These are phyloP conservation scores for Quercus parvula DNA, from an alignment of 306 rosid genomes.

Conservation along the genomic window DNA sequence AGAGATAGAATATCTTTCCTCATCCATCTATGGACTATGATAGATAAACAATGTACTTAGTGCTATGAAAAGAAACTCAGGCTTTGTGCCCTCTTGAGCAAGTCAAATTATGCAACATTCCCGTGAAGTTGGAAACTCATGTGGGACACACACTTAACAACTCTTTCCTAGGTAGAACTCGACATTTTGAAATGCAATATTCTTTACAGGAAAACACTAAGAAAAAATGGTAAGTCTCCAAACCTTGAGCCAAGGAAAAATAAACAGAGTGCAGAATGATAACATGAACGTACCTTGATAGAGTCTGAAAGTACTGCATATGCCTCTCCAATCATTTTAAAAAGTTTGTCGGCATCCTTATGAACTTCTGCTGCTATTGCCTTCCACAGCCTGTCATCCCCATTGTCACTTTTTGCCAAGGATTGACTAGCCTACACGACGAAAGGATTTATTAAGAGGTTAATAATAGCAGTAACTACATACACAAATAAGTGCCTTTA, in stretches of 20 bases:
- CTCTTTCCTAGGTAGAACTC: background rate
- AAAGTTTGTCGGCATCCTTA: constrained; percentile 75
- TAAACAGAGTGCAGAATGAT: background rate
- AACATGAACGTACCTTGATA: constrained; percentile 49
- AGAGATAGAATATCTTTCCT: background rate
- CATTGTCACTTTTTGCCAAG: constrained; percentile 72
- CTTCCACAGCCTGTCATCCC: constrained; percentile 77
- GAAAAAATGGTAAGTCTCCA: background rate
- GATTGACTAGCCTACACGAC: constrained; percentile 74
- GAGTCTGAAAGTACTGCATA: constrained; percentile 83
- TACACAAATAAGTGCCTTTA: constrained; percentile 8
- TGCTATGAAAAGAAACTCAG: background rate
- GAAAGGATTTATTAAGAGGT: constrained; percentile 24
- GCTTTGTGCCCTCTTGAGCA: background rate
- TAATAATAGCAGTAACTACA: constrained; percentile 3
- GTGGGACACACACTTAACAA: background rate
- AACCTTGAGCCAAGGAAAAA: background rate
- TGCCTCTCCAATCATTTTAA: constrained; percentile 89
- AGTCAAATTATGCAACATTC: background rate
- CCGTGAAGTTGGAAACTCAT: background rate
- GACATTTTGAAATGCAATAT: background rate
- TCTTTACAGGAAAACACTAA: background rate
- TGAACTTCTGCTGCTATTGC: constrained; percentile 75
- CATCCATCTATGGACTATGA: background rate
- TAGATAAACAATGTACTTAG: background rate